These are phyloP conservation scores for Kodamaea sp. DNA, from an alignment of 1,139 yeast species.

Conservation along the genomic window DNA sequence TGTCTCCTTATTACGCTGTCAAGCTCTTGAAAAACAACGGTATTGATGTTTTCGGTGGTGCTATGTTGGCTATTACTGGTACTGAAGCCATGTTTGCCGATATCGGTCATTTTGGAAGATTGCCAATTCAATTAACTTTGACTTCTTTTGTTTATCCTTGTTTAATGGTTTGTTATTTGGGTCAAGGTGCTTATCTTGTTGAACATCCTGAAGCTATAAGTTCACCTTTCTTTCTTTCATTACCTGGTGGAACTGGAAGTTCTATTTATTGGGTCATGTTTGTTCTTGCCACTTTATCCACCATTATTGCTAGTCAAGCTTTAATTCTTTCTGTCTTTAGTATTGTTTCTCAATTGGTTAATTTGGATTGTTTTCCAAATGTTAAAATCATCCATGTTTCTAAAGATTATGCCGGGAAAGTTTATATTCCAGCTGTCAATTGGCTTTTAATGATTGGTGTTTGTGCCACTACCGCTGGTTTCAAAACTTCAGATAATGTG, in stretches of 20 bases:
- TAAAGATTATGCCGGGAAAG: slow-evolving; percentile 40
- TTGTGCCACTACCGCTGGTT: slow-evolving; percentile 48
- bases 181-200: slow-evolving; percentile 53
- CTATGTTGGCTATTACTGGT: slow-evolving; percentile 56
- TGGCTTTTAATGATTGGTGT: slow-evolving; percentile 50
- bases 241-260: slow-evolving; percentile 48
- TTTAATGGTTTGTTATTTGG: slow-evolving; percentile 49
- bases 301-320: slow-evolving; percentile 60
- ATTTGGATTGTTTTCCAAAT: slow-evolving; percentile 52
- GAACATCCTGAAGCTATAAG: slow-evolving; percentile 36
- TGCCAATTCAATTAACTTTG: slow-evolving; percentile 48
- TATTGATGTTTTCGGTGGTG: slow-evolving; percentile 46
- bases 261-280: slow-evolving; percentile 51
- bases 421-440: slow-evolving; percentile 50
- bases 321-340: slow-evolving; percentile 54
- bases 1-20: slow-evolving; percentile 52
- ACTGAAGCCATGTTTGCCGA: slow-evolving; percentile 65
- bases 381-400: slow-evolving; percentile 45
- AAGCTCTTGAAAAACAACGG: slow-evolving; percentile 36
- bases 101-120: slow-evolving; percentile 51
- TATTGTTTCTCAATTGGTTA: slow-evolving; percentile 49
- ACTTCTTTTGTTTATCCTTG: slow-evolving; percentile 48
- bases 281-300: slow-evolving; percentile 49
- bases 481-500: slow-evolving; percentile 46
- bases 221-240: slow-evolving; percentile 45